phyloP scores from a whole-genome alignment of 768 basidiomycete species.

The Pleurotus tuber-regium region DNA sequence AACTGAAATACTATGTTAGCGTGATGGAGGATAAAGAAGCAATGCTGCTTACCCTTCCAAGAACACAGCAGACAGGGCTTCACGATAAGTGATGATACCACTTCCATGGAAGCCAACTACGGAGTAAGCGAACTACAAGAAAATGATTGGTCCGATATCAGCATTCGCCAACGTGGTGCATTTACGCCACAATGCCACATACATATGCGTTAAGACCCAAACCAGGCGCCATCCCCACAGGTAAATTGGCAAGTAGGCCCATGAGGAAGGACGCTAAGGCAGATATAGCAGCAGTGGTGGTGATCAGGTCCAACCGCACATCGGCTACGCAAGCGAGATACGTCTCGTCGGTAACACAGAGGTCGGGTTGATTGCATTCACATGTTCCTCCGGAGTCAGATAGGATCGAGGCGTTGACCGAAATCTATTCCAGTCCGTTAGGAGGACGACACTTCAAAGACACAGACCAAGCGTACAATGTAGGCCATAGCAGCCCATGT shows the following conservation, averaged over 20 bases:
- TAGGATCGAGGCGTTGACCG: slow-evolving; percentile 82
- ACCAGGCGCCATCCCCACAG: slow-evolving; percentile 86
- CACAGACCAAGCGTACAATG: slow-evolving; percentile 48
- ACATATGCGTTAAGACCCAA: slow-evolving; percentile 83
- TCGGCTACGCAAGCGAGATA: slow-evolving; percentile 61
- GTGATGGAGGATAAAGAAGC: neutral
- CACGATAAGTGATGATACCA: slow-evolving; percentile 68
- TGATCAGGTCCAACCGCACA: slow-evolving; percentile 76
- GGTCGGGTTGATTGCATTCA: slow-evolving; percentile 60
- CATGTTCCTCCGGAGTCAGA: slow-evolving; percentile 80
- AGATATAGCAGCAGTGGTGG: slow-evolving; percentile 75
- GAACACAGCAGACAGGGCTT: slow-evolving; percentile 84
- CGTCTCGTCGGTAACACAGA: slow-evolving; percentile 47
- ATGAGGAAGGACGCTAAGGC: slow-evolving; percentile 77
- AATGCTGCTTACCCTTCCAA: slow-evolving; percentile 66
- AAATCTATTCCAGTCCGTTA: slow-evolving; percentile 48
- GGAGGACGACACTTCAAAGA: neutral
- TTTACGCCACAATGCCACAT: slow-evolving; percentile 25
- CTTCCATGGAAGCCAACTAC: slow-evolving; percentile 84
- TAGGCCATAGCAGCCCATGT: slow-evolving; percentile 90
- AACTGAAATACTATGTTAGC: slow-evolving; percentile 35
- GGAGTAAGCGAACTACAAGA: slow-evolving; percentile 74
- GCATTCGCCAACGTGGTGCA: neutral
- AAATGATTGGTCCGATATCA: neutral
- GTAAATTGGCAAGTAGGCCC: slow-evolving; percentile 85